phyloP scores from a whole-genome alignment of 2,329 filamentous ascomycete species.

The Talaromyces sp. region DNA sequence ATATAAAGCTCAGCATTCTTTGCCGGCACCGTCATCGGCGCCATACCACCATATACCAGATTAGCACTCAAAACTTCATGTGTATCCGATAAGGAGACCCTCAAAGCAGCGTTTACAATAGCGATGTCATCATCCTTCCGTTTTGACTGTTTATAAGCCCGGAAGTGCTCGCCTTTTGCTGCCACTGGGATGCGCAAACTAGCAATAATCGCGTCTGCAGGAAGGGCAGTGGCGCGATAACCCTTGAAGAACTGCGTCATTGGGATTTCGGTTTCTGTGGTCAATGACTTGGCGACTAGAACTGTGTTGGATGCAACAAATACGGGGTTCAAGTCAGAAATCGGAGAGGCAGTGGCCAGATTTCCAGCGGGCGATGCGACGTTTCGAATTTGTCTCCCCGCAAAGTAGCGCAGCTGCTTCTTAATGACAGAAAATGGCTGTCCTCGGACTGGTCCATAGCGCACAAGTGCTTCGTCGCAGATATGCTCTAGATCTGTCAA shows the following conservation, averaged over 20 bases:
- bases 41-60: slow-evolving; percentile 93
- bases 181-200: slow-evolving; percentile 81
- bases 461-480: slow-evolving; percentile 71
- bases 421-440: slow-evolving; percentile 89
- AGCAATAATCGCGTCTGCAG: slow-evolving; percentile 77
- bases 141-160: slow-evolving; percentile 94
- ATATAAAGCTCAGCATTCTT: slow-evolving; percentile 73
- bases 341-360: slow-evolving; percentile 88
- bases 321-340: slow-evolving; percentile 93
- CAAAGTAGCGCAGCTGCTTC: slow-evolving; percentile 93
- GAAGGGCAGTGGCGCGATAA: slow-evolving; percentile 79
- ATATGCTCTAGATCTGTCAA: slow-evolving; percentile 88
- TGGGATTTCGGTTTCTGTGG: slow-evolving; percentile 74
- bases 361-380: slow-evolving; percentile 97
- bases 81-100: slow-evolving; percentile 66
- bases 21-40: slow-evolving; percentile 82
- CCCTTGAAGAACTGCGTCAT: slow-evolving; percentile 92
- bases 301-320: slow-evolving; percentile 83
- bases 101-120: slow-evolving; percentile 85
- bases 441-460: slow-evolving; percentile 67
- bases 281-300: slow-evolving; percentile 73
- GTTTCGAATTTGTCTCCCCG: slow-evolving; percentile 91
- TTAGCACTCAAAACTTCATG: slow-evolving; percentile 71
- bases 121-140: slow-evolving; percentile 98
- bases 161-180: slow-evolving; percentile 74